Base-by-base conservation (phyloP, 345 rosid species). In the Laguncularia racemosa region DNA sequence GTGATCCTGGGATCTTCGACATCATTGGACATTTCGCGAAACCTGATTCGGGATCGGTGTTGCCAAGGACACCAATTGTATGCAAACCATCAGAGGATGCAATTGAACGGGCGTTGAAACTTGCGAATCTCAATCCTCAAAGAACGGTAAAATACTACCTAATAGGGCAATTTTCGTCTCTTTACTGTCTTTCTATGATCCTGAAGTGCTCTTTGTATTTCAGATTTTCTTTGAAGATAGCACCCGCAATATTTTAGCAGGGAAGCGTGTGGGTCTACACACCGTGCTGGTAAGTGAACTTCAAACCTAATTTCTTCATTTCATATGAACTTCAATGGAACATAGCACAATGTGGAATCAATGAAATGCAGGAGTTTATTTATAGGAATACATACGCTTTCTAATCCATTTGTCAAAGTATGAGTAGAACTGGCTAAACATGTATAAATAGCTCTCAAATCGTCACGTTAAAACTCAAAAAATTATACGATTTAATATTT, bases 171-270 rank as follows among this genome's bases (percentile, higher is more conserved):
- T 21, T 3, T 48, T 17, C 1, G 50, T 40, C n/a, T 23, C n/a
- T 46, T 50, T 6, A 15, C 43, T 12, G 12, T 57, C 16, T 14
- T 14, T 17, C n/a, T 8, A 16, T 11, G 16, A 16, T 19, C 45
- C 40, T 10, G 51, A 13, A 14, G 12, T 14, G 21, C 17, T 57
- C 43, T 21, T 20, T 5, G 10, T 51, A 60, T 53, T 62, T 55
- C 85, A 91, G 98, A 47, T 89, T 53, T 88, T 91, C 75, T 88
- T 91, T 15, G 98, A 91, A 46, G 98, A 91, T 48, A 91, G 96
- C 69, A 28, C 69, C 51, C 80, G 95, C 17, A 86, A 91, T 80
- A 78, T 89, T 44, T 79, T 79, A 58, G 62, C 91, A 6, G 96
- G 80, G 17, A 86, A 84, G 68, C 65, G 68, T 38, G 61, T 80